Evolutionary conservation across 2,329 filamentous ascomycete species (phyloP), one percentile per base, ranked within the genome.

Genomic region (Neodidymelliopsis sp.): DNA sequence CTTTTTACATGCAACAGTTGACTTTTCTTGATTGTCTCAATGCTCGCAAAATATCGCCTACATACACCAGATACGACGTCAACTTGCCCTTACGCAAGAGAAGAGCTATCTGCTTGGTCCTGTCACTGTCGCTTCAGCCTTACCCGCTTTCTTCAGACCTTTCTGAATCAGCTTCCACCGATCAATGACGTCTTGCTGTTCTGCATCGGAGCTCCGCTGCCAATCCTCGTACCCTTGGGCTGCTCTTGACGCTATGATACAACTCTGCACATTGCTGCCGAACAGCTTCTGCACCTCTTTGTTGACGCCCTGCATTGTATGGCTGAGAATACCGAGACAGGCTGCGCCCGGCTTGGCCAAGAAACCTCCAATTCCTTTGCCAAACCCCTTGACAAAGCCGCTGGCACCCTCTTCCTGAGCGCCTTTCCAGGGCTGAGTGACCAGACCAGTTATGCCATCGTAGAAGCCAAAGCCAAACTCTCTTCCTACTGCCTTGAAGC

Each of bases 281-380:
- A 30, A 45, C 11, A 45, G 9, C 13, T 37, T 45, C 41, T 45
- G 45, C 31, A 62, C 48, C 40, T 63, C 54, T 39, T 58, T 59
- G 28, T 45, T 44, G 12, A 59, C 51, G 3, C 56, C 56, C 27
- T 60, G 42, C 53, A 60, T 50, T 13, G 50, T 53, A 31, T 61
- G 38, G 30, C 56, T 48, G 20, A 54, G 41, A n/a, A 62, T 53
- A 16, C 56, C 55, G 22, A 59, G 24, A 4, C 34, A 30, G 19
- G 51, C 60, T 22, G 60, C 61, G 13, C 49, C 48, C n/a, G 59
- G 55, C 39, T 69, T 70, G 30, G 48, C 29, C 19, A 57, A 12
- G 10, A 67, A 55, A 0, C 67, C 66, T 24, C 44, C 62, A 19
- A 69, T 40, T 0, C 62, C 65, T 41, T 63, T 64, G 2, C 64